Conservation (phyloP, 2,329 filamentous ascomycete species). For the Monascus ruber region DNA sequence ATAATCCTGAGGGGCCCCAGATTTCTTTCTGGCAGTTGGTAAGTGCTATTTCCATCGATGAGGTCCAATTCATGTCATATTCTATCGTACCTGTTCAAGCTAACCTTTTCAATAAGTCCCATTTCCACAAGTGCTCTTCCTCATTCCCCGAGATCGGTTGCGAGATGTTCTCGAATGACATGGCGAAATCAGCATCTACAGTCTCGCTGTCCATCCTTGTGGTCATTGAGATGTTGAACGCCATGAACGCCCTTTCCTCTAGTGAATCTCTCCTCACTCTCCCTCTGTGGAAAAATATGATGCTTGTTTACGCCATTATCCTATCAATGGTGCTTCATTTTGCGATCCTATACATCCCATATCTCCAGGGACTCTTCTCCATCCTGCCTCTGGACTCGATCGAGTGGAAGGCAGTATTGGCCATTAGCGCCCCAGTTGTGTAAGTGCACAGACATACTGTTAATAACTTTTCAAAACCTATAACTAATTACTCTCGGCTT, state of each 20-base stretch:
- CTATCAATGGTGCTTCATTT: conserved; percentile 95
- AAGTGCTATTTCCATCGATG: conserved; percentile 15
- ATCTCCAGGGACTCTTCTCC: conserved; percentile 79
- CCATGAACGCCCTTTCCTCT: conserved; percentile 93
- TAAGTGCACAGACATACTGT: conserved; percentile 39
- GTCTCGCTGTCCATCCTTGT: conserved; percentile 85
- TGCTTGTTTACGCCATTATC: conserved; percentile 87
- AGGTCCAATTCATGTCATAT: no score
- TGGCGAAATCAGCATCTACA: conserved; percentile 82
- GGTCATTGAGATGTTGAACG: conserved; percentile 98
- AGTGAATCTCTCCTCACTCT: conserved; percentile 89
- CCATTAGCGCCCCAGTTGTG: conserved; percentile 86
- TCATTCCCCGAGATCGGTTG: conserved; percentile 85
- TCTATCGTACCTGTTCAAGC: background rate
- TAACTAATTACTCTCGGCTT: no score
- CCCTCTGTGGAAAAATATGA: conserved; percentile 97
- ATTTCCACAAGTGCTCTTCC: conserved; percentile 86
- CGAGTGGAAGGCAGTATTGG: conserved; percentile 87
- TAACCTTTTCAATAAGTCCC: conserved; percentile 35
- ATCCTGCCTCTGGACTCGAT: conserved; percentile 75
- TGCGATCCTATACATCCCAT: conserved; percentile 79
- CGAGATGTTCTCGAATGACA: conserved; percentile 76
- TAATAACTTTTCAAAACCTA: no score
- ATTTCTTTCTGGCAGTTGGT: conserved; percentile 80
- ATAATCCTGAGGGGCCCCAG: conserved; percentile 77